Conservation (phyloP, 306 rosid genomes). For the Glycyrrhiza uralensis region DNA sequence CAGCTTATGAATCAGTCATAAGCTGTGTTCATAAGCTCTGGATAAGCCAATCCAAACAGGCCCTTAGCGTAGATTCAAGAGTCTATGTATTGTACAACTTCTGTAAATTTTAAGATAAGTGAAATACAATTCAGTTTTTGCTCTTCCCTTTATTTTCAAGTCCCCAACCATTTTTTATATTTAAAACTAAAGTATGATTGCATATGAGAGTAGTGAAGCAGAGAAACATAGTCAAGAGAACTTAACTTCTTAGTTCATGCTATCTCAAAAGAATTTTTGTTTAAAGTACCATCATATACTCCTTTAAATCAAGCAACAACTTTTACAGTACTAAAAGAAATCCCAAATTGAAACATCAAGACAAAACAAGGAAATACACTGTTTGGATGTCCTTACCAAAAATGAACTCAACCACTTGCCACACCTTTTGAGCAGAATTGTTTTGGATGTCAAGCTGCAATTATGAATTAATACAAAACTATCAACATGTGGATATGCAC, state of each 20-base stretch:
- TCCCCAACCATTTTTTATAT: too few relatives aligned
- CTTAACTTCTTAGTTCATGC: background rate
- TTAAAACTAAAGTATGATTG: background rate
- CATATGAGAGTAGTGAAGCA: conserved; percentile 9
- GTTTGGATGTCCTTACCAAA: conserved; percentile 62
- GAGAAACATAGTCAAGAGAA: background rate
- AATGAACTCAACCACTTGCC: conserved; percentile 84
- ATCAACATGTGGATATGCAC: conserved; percentile 15
- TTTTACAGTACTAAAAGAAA: background rate
- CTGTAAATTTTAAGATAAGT: too few relatives aligned
- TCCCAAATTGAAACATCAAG: background rate
- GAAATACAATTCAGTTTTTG: too few relatives aligned
- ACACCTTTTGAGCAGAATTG: conserved; percentile 66
- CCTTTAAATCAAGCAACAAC: conserved; percentile 4
- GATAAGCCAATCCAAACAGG: too few relatives aligned
- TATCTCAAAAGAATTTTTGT: background rate
- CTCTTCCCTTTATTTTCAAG: too few relatives aligned
- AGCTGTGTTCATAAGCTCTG: too few relatives aligned
- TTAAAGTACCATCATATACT: background rate
- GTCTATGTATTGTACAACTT: too few relatives aligned
- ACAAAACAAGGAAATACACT: conserved; percentile 1
- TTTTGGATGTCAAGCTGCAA: conserved; percentile 88
- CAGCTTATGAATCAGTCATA: too few relatives aligned
- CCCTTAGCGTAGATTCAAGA: too few relatives aligned
- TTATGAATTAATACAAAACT: conserved; percentile 19